Evolutionary conservation across 2,329 filamentous ascomycete species (phyloP).

Genomic region (Trichoderma afroharzianum): DNA sequence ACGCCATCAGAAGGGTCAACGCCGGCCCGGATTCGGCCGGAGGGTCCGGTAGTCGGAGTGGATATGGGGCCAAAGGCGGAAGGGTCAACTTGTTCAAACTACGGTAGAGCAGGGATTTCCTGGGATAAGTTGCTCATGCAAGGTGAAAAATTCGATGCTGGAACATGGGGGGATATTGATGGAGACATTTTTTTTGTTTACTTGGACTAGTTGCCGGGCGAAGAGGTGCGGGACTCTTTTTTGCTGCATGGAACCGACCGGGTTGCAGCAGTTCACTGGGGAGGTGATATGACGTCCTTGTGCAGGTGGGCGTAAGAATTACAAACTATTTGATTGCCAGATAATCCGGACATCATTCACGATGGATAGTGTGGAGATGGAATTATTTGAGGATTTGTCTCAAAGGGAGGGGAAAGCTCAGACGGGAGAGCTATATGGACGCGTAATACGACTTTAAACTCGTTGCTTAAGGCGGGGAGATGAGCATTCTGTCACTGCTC

Average conservation of each 20-base stretch:
- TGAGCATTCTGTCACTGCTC: neutral
- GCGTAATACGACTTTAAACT: neutral
- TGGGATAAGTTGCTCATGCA: neutral
- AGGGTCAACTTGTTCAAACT: neutral
- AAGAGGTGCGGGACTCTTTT: neutral
- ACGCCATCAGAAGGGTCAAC: neutral
- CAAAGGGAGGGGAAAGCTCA: neutral
- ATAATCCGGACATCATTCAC: neutral
- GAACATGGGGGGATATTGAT: neutral
- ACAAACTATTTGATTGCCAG: neutral
- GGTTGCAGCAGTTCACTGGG: neutral
- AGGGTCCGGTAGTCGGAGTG: neutral
- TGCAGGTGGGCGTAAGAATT: neutral
- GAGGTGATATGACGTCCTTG: neutral
- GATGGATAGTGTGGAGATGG: neutral
- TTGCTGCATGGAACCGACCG: neutral
- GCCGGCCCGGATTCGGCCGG: constrained; percentile 4
- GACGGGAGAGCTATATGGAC: neutral
- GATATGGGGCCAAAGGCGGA: neutral
- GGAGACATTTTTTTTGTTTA: neutral
- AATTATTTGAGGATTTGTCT: neutral
- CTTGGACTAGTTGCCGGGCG: neutral
- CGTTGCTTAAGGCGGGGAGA: neutral
- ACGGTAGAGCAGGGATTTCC: neutral
- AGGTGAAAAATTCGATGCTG: neutral